Base-by-base conservation (phyloP, 371 early-diverging fungal species). In the Cokeromyces recurvatus region DNA sequence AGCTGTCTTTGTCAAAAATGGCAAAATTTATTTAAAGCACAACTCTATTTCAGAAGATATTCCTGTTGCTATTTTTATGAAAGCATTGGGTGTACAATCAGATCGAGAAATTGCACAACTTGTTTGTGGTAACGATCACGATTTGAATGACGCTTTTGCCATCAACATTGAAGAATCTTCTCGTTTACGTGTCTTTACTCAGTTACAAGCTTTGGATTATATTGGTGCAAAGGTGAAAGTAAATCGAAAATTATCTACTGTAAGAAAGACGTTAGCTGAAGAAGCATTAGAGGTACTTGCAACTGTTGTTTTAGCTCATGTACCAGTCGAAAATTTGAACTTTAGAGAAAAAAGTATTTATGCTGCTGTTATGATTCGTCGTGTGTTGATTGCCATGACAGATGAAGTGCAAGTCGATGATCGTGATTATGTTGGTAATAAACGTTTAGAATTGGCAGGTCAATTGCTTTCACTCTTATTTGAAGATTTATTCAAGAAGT, bases 381-480 rank as follows among this genome's bases (percentile, higher is more conserved):
- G 97, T 57, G 92, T 95, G 3, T 70, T 99, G 38, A 82, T 91
- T 62, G 94, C 97, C 19, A 82, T 89, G 62, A 72, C 79, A 24
- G 85, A 89, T 43, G 85, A 85, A 27, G 84, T 87, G 8, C 69
- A 86, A 52, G 85, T 93, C 5, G 99, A 99, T 67, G 99, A 99
- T 70, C 91, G 97, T 59, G 99, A 99, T 79, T 99, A 97, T 74
- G 86, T 99, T 27, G 99, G 99, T 59, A 99, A 99, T 83, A 99
- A 99, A 74, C 87, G 99, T 66, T 78, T 99, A 51, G 99, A 99
- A 78, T 78, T 99, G 59, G 99, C 99, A 20, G 99, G 99, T 32
- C 97, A 98, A 61, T 73, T 99, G 45, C 72, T 99, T 0, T 88
- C 95, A 1, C 82, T 99, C 32, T 77, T 99, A 35, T 99, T 99